Conservation (phyloP, 176 grass and related monocot genomes). For the Carex littledalei region DNA sequence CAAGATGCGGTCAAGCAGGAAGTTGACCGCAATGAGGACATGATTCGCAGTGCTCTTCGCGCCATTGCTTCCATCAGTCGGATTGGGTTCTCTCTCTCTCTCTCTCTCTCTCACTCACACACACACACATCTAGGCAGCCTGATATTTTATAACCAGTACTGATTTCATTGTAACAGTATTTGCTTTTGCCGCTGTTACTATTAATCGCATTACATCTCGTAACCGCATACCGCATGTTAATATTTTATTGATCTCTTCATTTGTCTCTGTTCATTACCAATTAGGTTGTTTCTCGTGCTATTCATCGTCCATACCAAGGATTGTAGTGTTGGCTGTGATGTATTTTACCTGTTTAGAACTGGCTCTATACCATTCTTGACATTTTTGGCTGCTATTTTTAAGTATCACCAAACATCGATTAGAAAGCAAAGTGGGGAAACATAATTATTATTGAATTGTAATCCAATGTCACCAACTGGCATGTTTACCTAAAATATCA, state of each 20-base stretch:
- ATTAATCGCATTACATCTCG: not conserved
- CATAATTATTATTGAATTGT: not conserved
- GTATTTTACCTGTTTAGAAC: not conserved
- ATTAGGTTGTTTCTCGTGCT: too few species aligned
- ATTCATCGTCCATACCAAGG: too few species aligned
- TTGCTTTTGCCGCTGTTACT: not conserved
- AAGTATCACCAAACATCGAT: not conserved
- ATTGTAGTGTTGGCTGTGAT: too few species aligned
- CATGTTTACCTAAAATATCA: not conserved
- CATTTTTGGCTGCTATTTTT: not conserved
- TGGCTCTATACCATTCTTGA: not conserved
- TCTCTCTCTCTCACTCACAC: not conserved
- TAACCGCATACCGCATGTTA: not conserved
- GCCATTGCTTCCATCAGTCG: conserved; percentile 76
- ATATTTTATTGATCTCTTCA: conserved; percentile 1
- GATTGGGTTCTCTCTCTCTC: conserved; percentile 46
- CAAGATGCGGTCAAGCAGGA: conserved; percentile 97
- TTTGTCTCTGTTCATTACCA: not conserved
- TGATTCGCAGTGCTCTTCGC: conserved; percentile 94
- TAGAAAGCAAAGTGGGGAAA: not conserved
- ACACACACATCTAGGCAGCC: not conserved
- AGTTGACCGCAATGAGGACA: conserved; percentile 92
- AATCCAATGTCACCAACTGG: not conserved
- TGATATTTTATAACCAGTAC: not conserved
- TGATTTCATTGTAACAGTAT: not conserved